Conservation (phyloP, 371 early-diverging fungal genomes). For the Nematocida major region DNA sequence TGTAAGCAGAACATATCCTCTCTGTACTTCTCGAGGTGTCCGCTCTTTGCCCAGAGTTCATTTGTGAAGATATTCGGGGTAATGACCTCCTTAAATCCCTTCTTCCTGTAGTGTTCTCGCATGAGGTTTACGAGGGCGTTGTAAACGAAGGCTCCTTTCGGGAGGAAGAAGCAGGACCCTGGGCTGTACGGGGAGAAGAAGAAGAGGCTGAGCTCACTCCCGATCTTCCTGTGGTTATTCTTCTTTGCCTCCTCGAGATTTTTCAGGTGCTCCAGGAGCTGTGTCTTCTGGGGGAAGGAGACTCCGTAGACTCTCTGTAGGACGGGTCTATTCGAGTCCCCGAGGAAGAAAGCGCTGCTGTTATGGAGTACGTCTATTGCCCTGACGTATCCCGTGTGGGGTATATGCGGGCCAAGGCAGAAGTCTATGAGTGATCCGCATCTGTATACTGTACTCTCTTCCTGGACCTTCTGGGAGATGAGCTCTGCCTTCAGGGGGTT, state of each 20-base stretch:
- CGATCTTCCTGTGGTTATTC: constrained; percentile 94
- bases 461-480: constrained; percentile 76
- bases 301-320: constrained; percentile 95
- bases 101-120: constrained; percentile 78
- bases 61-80: constrained; percentile 90
- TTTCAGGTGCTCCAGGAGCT: constrained; percentile 81
- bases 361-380: constrained; percentile 79
- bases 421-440: constrained; percentile 76
- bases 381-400: constrained; percentile 84
- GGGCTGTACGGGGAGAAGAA: constrained; percentile 90
- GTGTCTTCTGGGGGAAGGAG: constrained; percentile 90
- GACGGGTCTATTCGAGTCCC: constrained; percentile 85
- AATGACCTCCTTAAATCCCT: constrained; percentile 84
- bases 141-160: constrained; percentile 87
- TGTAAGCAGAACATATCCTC: constrained; percentile 94
- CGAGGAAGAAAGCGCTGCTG: constrained; percentile 92
- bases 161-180: constrained; percentile 89
- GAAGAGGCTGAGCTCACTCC: constrained; percentile 77
- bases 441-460: constrained; percentile 75
- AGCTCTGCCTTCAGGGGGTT: constrained; percentile 63
- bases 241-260: constrained; percentile 87
- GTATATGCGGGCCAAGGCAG: constrained; percentile 94
- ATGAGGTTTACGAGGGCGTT: constrained; percentile 81
- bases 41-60: constrained; percentile 90
- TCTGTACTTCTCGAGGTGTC: constrained; percentile 95